Evolutionary conservation across 257 asterid species (phyloP).

Genomic region (Solanum boliviense): DNA sequence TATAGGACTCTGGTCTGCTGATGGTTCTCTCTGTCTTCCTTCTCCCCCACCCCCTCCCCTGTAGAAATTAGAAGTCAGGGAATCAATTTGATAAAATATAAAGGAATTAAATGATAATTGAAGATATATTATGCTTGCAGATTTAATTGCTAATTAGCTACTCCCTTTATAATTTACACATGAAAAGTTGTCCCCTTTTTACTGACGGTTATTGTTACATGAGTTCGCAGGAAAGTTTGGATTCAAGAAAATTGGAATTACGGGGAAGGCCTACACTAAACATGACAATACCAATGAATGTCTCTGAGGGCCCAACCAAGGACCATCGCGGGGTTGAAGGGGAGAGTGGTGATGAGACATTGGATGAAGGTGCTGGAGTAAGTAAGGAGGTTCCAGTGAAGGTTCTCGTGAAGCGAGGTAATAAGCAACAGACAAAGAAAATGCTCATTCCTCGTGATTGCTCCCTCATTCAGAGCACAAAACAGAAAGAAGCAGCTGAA

Average conservation of each 20-base stretch:
- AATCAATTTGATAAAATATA: neutral
- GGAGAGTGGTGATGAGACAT: constrained; percentile 84
- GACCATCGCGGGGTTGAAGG: constrained; percentile 66
- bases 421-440: constrained; percentile 84
- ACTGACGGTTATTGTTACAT: neutral
- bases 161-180: neutral
- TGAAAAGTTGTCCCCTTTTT: neutral
- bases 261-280: constrained; percentile 80
- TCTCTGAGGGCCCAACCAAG: constrained; percentile 68
- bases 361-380: constrained; percentile 65
- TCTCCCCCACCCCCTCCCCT: neutral
- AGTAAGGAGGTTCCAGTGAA: constrained; percentile 74
- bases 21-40: neutral
- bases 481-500: constrained; percentile 97
- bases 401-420: constrained; percentile 94
- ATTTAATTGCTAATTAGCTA: neutral
- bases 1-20: neutral
- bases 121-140: neutral
- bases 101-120: neutral
- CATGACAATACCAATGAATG: constrained; percentile 89
- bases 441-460: constrained; percentile 89
- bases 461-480: constrained; percentile 87
- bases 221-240: constrained; percentile 87
- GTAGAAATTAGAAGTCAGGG: neutral
- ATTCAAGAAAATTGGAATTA: constrained; percentile 82